These are phyloP conservation scores for Neurospora terricola DNA, from an alignment of 495 filamentous ascomycete genomes.

Conservation along the genomic window DNA sequence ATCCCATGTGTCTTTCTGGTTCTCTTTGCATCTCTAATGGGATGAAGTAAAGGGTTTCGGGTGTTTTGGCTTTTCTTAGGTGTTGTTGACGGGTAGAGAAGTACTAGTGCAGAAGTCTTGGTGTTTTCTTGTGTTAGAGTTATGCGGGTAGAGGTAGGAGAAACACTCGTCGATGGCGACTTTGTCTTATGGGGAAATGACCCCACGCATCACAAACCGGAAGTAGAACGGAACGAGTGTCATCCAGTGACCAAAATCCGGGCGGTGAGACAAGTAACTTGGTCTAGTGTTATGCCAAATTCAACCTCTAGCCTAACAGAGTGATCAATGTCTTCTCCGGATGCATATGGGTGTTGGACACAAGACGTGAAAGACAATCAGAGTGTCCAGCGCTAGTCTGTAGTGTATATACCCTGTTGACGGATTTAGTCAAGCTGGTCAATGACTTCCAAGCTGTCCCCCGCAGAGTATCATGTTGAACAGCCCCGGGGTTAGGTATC, in stretches of 20 bases:
- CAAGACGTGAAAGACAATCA: neutral
- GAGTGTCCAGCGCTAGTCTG: neutral
- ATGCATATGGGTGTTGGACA: neutral
- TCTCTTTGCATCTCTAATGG: neutral
- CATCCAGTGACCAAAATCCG: neutral
- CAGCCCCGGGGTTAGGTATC: neutral
- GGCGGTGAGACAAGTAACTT: neutral
- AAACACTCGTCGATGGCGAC: neutral
- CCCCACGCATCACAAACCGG: slow-evolving; percentile 2
- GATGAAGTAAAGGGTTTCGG: neutral
- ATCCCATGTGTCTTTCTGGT: neutral
- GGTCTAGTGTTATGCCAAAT: neutral
- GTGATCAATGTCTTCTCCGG: neutral
- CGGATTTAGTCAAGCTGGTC: neutral
- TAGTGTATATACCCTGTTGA: neutral
- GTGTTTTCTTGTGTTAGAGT: neutral
- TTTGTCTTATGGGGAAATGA: neutral
- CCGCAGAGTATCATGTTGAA: neutral
- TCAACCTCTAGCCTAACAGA: neutral
- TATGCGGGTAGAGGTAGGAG: neutral
- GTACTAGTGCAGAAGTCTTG: neutral
- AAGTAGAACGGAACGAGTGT: neutral
- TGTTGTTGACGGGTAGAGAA: neutral
- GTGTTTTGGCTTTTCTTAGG: neutral
- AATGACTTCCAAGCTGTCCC: neutral